phyloP scores from a whole-genome alignment of 2,329 filamentous ascomycete genomes.

The Aspergillus transmontanensis region DNA sequence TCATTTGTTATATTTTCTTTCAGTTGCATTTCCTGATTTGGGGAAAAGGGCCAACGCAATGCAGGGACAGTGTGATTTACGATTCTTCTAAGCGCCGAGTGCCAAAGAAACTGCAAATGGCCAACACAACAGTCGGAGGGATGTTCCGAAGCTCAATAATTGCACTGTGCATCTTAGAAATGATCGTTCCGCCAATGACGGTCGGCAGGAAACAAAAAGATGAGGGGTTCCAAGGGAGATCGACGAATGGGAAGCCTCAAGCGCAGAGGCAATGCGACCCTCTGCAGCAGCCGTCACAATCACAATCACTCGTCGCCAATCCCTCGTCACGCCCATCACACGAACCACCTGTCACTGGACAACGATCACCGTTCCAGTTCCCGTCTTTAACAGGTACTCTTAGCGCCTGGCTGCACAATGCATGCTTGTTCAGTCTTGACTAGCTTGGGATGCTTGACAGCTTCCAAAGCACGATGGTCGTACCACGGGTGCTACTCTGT shows the following conservation, averaged over 20 bases:
- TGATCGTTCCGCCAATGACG: background rate
- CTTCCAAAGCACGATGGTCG: background rate
- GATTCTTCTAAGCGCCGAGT: background rate
- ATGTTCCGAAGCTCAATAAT: background rate
- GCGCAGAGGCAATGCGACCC: conserved; percentile 19
- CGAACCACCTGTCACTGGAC: conserved; percentile 13
- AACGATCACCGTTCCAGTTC: background rate
- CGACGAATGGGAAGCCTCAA: conserved; percentile 17
- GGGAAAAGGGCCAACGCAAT: background rate
- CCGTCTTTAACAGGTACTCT: conserved; percentile 13
- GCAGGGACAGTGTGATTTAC: background rate
- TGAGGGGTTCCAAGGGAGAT: conserved; percentile 8
- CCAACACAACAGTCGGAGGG: background rate
- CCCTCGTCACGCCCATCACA: conserved; percentile 28
- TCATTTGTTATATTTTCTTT: background rate
- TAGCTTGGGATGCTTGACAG: background rate
- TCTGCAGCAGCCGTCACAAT: conserved; percentile 37
- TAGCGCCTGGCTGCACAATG: conserved; percentile 17
- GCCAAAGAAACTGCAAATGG: background rate
- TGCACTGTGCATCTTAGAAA: background rate
- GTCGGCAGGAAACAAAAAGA: background rate
- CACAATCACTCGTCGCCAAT: conserved; percentile 28
- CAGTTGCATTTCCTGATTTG: background rate
- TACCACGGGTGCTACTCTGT: background rate
- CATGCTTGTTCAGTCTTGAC: conserved; percentile 16